Conservation (phyloP, 2,329 filamentous ascomycete species). For the Aspergillus udagawae region DNA sequence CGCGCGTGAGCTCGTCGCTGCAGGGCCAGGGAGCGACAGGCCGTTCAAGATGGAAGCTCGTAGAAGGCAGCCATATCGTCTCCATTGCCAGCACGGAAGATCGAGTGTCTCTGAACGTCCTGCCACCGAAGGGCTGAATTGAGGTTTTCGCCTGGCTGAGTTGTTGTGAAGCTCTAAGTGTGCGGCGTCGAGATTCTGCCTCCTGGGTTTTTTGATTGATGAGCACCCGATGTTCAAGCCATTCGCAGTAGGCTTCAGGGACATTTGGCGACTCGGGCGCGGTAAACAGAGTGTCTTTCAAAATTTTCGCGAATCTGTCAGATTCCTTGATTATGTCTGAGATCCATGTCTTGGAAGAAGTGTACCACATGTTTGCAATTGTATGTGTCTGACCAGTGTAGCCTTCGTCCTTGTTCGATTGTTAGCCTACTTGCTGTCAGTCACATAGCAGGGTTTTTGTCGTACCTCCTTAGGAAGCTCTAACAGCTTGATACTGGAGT, state of each 20-base stretch:
- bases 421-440: neutral
- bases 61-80: slow-evolving; percentile 25
- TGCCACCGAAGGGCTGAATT: slow-evolving; percentile 17
- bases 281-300: slow-evolving; percentile 18
- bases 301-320: slow-evolving; percentile 21
- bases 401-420: neutral
- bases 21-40: slow-evolving; percentile 26
- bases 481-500: neutral
- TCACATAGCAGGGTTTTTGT: neutral
- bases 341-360: slow-evolving; percentile 27
- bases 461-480: neutral
- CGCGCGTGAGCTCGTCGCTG: slow-evolving; percentile 28
- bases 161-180: slow-evolving; percentile 3
- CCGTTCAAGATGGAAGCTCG: slow-evolving; percentile 5
- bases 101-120: slow-evolving; percentile 17
- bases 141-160: slow-evolving; percentile 3
- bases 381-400: neutral
- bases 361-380: slow-evolving; percentile 1
- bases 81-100: slow-evolving; percentile 21
- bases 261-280: slow-evolving; percentile 24
- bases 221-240: slow-evolving; percentile 17
- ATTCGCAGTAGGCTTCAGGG: slow-evolving; percentile 20
- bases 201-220: slow-evolving; percentile 11
- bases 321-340: slow-evolving; percentile 21
- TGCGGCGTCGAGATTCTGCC: slow-evolving; percentile 7